Percentiles rank a stretch among this genome's conserved stretches.
These are phyloP conservation scores for Cladophialophora psammophila DNA, from an alignment of 2,329 filamentous ascomycete species.

Conservation along the genomic window DNA sequence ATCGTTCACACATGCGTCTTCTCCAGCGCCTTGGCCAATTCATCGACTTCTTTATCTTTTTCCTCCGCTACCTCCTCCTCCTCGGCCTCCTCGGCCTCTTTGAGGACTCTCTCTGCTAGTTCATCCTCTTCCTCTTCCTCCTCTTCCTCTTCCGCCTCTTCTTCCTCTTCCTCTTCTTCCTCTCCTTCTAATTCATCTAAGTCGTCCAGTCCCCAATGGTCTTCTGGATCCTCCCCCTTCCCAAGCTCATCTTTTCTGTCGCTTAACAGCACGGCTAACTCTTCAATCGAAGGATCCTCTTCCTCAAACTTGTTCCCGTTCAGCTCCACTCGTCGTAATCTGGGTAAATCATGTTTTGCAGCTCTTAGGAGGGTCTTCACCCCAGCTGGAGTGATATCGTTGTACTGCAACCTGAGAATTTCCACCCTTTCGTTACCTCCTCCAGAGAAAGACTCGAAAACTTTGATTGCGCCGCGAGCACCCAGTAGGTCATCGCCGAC, in stretches of 20 bases:
- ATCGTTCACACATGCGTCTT: slow-evolving; percentile 63
- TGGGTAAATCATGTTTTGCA: slow-evolving; percentile 72
- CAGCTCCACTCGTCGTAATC: slow-evolving; percentile 83
- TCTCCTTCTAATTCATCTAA: slow-evolving; percentile 84
- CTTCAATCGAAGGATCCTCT: slow-evolving; percentile 75
- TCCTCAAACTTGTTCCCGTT: slow-evolving; percentile 96
- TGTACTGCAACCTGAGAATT: slow-evolving; percentile 85
- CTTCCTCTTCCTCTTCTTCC: slow-evolving; percentile 72
- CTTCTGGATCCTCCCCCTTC: slow-evolving; percentile 71
- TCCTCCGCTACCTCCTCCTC: slow-evolving; percentile 73
- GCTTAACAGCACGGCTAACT: slow-evolving; percentile 74
- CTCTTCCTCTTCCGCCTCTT: slow-evolving; percentile 71
- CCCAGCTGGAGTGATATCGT: slow-evolving; percentile 84
- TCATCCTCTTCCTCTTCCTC: slow-evolving; percentile 70
- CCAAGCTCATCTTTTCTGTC: slow-evolving; percentile 75
- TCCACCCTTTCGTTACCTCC: slow-evolving; percentile 82
- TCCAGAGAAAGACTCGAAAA: slow-evolving; percentile 75
- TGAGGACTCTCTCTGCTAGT: slow-evolving; percentile 74
- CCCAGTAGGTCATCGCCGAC: slow-evolving; percentile 88
- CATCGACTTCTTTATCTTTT: slow-evolving; percentile 81
- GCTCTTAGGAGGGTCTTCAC: slow-evolving; percentile 75
- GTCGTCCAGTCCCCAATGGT: slow-evolving; percentile 84
- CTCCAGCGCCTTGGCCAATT: slow-evolving; percentile 75
- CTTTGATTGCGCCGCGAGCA: slow-evolving; percentile 74
- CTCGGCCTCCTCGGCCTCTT: slow-evolving; percentile 72